A percentile compares a stretch with the other conserved stretches of the same genome.
These are phyloP conservation scores for Arctium minus DNA, from an alignment of 129 eudicot species.

Conservation along the genomic window DNA sequence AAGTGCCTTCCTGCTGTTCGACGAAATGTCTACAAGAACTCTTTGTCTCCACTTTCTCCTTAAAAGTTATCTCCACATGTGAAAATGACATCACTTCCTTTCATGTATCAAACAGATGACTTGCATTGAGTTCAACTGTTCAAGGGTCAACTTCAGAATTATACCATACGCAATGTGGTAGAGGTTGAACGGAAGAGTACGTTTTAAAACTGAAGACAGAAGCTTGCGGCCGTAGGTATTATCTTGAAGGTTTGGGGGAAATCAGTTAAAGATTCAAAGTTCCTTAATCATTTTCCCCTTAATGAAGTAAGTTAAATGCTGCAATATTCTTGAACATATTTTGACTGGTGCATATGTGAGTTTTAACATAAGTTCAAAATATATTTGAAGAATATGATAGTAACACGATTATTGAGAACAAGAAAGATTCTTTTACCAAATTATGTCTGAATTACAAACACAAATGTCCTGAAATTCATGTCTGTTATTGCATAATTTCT, in stretches of 20 bases:
- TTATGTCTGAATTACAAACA: background rate
- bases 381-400: background rate
- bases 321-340: background rate
- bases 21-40: constrained; percentile 23
- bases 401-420: background rate
- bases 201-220: background rate
- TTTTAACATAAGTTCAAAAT: background rate
- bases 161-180: background rate
- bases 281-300: background rate
- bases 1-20: background rate
- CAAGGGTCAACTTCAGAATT: background rate
- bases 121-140: background rate
- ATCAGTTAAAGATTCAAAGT: background rate
- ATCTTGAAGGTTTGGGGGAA: background rate
- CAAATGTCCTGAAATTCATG: background rate
- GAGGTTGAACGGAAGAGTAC: background rate
- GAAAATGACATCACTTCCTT: background rate
- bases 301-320: background rate
- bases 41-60: background rate
- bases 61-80: background rate
- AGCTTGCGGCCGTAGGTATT: background rate
- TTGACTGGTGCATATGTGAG: background rate
- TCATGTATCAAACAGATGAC: background rate
- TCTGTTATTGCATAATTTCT: background rate
- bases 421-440: background rate